Evolutionary conservation across 2,329 filamentous ascomycete genomes (phyloP).

Genomic region (Aspergillus novofumigatus): DNA sequence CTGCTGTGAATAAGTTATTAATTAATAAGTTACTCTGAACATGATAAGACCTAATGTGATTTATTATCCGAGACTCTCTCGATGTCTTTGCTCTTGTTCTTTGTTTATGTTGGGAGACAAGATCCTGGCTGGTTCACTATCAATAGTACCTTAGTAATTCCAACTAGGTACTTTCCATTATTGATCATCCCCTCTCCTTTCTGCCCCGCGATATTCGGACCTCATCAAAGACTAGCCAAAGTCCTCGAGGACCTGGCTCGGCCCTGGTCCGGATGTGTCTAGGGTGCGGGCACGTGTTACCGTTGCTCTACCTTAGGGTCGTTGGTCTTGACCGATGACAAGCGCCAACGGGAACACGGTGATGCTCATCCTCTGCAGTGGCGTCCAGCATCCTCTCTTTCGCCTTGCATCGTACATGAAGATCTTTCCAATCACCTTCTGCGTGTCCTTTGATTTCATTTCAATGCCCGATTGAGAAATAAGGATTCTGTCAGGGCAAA

Average conservation of each 20-base stretch:
- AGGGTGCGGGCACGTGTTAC: background rate
- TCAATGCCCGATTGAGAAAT: background rate
- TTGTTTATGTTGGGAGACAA: background rate
- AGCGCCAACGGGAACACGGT: background rate
- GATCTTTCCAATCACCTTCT: background rate
- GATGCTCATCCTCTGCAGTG: background rate
- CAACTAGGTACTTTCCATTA: background rate
- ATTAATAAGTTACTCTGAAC: background rate
- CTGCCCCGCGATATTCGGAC: background rate
- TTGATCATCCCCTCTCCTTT: background rate
- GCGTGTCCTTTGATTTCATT: background rate
- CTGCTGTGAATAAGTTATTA: background rate
- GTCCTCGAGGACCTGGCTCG: background rate
- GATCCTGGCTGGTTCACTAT: background rate
- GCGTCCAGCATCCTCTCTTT: background rate
- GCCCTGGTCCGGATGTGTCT: background rate
- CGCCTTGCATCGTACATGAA: background rate
- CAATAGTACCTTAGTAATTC: background rate
- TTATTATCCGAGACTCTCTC: background rate
- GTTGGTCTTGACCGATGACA: background rate
- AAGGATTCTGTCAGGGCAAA: background rate
- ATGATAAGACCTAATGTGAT: too few relatives aligned
- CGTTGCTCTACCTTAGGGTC: background rate
- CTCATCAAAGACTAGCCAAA: background rate
- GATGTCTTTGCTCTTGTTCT: background rate